These are phyloP conservation scores for Sesbania bispinosa DNA, from an alignment of 306 rosid species.

Conservation along the genomic window DNA sequence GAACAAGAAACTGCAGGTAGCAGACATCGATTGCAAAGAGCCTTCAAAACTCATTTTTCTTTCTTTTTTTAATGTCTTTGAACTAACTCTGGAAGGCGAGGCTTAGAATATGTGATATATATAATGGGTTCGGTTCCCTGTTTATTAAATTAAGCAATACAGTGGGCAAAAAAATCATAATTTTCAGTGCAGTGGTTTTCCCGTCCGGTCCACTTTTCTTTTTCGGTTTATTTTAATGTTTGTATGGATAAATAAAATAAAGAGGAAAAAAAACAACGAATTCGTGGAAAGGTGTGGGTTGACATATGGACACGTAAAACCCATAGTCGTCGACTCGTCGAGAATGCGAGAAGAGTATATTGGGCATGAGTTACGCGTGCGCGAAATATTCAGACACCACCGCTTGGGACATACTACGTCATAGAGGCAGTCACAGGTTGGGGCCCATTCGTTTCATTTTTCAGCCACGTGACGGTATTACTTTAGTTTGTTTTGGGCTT, in stretches of 20 bases:
- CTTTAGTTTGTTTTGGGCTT: neutral
- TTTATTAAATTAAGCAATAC: neutral
- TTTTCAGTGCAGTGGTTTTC: neutral
- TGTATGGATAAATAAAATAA: neutral
- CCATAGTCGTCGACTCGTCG: neutral
- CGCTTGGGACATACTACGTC: neutral
- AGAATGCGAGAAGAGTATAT: neutral
- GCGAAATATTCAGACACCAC: conserved; percentile 25
- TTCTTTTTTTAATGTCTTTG: neutral
- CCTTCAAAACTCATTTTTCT: conserved; percentile 9
- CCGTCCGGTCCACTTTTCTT: neutral
- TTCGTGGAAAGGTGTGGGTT: neutral
- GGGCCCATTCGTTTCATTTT: neutral
- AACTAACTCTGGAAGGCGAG: neutral
- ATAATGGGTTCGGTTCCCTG: conserved; percentile 16
- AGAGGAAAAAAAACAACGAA: neutral
- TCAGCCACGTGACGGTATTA: conserved; percentile 25
- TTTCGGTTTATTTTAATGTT: neutral
- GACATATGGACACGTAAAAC: conserved; percentile 15
- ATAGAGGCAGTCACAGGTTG: neutral
- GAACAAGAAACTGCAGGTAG: conserved; percentile 38
- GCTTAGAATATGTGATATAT: conserved; percentile 11
- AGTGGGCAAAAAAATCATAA: neutral
- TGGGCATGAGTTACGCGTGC: conserved; percentile 65
- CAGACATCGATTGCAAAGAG: conserved; percentile 35